Evolutionary conservation across 148 eudicot species (phyloP), one percentile per base, ranked within the genome.

Genomic region (Suaeda aralocaspica): DNA sequence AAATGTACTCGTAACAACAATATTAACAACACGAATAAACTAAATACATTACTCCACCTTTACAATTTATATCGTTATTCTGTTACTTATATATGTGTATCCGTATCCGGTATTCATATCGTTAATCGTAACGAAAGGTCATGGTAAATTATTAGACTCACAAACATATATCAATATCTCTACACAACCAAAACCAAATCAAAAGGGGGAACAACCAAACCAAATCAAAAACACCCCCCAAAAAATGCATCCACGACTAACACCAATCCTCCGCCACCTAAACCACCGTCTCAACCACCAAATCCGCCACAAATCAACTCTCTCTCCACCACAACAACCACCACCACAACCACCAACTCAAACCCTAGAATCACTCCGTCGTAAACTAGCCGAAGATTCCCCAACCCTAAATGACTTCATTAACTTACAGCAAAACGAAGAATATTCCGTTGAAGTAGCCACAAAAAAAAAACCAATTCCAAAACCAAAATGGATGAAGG

Each of bases 401-500:
- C 98, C 91, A 34, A 79, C 82, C 49, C 71, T 89, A 31, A 13
- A 56, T 13, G 88, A 87, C 31, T 92, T 87, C 85, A 68, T 69
- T 49, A 72, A 67, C 51, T 74, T 86, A n/a, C 82, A 73, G 55
- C 72, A 74, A 51, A 66, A 56, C 9, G 71, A 59, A 5, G 75
- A 77, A 6, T 93, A 93, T 79, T 93, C 96, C 22, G 96, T 93
- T 45, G 96, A 90, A 65, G 98, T 93, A 11, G 94, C 95, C 0
- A 90, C 96, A 33, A 90, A 83, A 83, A 92, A 92, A 85, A 92
- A 90, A 15, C 94, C 94, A 10, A 55, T 92, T n/a, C 94, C 96
- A 9, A 92, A 92, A 78, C 96, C 98, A 4, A 92, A 86, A 74
- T 92, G 98, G 96, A 90, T 90, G 96, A 90, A 80, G 82, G 93